Evolutionary conservation across 1,284 basidiomycete genomes (phyloP).

Genomic region (Ganoderma leucocontextum): DNA sequence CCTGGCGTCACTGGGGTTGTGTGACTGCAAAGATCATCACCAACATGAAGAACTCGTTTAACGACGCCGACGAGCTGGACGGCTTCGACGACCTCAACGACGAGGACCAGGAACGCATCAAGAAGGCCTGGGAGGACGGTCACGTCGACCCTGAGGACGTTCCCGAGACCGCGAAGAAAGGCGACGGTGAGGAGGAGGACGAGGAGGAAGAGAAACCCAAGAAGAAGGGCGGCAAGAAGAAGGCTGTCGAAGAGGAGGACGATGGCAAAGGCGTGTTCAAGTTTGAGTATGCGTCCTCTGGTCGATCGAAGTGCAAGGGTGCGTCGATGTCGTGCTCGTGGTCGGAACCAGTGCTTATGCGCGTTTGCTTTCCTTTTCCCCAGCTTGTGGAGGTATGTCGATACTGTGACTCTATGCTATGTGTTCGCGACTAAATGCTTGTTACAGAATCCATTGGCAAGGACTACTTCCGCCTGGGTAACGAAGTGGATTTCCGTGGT

Average conservation of each 20-base stretch:
- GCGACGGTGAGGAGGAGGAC: slow-evolving; percentile 55
- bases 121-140: slow-evolving; percentile 75
- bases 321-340: slow-evolving; percentile 8
- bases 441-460: slow-evolving; percentile 63
- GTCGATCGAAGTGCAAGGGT: slow-evolving; percentile 43
- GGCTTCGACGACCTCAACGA: slow-evolving; percentile 73
- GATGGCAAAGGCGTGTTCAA: slow-evolving; percentile 39
- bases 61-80: slow-evolving; percentile 70
- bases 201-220: slow-evolving; percentile 50
- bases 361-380: background rate
- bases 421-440: slow-evolving; percentile 19
- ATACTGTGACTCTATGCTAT: slow-evolving; percentile 33
- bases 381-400: slow-evolving; percentile 61
- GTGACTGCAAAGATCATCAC: slow-evolving; percentile 71
- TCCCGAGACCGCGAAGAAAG: slow-evolving; percentile 73
- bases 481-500: slow-evolving; percentile 78
- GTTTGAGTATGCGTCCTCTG: slow-evolving; percentile 42
- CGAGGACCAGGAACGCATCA: slow-evolving; percentile 72
- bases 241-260: slow-evolving; percentile 33
- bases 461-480: slow-evolving; percentile 77
- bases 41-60: slow-evolving; percentile 76
- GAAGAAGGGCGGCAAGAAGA: slow-evolving; percentile 39
- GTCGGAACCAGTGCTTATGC: background rate
- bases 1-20: slow-evolving; percentile 88
- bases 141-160: slow-evolving; percentile 83